These are phyloP conservation scores for Cadophora sp. DNA, from an alignment of 2,329 filamentous ascomycete genomes.

Conservation along the genomic window DNA sequence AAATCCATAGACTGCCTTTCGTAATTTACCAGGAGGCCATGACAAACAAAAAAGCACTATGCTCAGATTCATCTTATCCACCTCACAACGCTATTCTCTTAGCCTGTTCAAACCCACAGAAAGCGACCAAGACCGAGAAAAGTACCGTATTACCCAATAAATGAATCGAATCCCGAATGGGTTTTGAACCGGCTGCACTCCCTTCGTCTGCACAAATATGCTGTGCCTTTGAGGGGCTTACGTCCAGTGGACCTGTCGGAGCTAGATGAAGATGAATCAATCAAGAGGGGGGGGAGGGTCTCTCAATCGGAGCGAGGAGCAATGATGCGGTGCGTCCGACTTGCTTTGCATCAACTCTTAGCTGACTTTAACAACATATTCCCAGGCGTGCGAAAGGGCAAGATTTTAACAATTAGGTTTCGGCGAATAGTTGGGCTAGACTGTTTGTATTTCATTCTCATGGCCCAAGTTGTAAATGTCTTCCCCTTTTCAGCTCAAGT, in stretches of 20 bases:
- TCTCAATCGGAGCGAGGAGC: slow-evolving; percentile 6
- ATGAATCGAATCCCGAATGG: neutral
- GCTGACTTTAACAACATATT: neutral
- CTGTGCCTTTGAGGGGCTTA: neutral
- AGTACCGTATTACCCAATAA: neutral
- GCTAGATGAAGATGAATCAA: neutral
- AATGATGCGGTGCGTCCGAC: neutral
- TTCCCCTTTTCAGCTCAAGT: no score
- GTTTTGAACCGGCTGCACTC: slow-evolving; percentile 10
- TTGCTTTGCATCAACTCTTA: neutral
- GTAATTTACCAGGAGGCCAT: neutral
- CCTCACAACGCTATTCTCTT: neutral
- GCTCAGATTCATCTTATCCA: neutral
- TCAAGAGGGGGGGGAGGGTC: neutral
- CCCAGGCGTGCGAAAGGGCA: neutral
- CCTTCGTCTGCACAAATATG: slow-evolving; percentile 10
- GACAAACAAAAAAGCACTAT: neutral
- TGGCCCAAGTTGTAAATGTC: neutral
- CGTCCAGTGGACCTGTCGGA: neutral
- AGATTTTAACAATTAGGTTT: no score
- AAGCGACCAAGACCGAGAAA: neutral
- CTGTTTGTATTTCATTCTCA: neutral
- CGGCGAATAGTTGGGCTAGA: neutral
- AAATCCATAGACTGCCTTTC: neutral
- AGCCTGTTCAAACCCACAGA: neutral